Conservation (phyloP, 2,329 filamentous ascomycete genomes). For the Fusarium sp. region DNA sequence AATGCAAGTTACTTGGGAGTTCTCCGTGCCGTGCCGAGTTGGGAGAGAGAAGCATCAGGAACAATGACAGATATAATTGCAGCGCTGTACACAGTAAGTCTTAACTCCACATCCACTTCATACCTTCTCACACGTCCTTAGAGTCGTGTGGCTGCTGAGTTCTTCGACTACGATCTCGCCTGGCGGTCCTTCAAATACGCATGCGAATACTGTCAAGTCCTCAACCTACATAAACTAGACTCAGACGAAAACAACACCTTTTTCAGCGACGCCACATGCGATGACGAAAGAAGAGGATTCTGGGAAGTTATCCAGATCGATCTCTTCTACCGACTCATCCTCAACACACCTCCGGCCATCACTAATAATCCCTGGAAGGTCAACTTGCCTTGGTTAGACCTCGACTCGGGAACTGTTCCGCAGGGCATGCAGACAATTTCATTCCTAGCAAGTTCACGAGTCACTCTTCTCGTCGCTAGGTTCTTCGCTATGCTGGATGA, state of each 20-base stretch:
- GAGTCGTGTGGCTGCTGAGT: conserved; percentile 47
- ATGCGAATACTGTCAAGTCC: conserved; percentile 46
- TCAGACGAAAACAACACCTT: conserved; percentile 33
- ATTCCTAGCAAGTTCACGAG: conserved; percentile 45
- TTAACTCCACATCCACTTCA: fast-evolving
- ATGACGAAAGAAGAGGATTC: conserved; percentile 45
- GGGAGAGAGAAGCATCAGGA: conserved; percentile 48
- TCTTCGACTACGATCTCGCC: conserved; percentile 49
- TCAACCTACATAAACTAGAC: conserved; percentile 49
- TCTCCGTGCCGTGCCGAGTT: conserved; percentile 45
- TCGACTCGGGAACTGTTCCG: conserved; percentile 27
- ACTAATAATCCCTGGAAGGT: conserved; percentile 47
- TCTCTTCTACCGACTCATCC: conserved; percentile 47
- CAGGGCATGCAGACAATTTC: conserved; percentile 41
- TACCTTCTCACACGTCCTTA: conserved; percentile 8
- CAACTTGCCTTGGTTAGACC: conserved; percentile 48
- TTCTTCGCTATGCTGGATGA: conserved; percentile 48
- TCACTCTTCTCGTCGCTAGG: conserved; percentile 46
- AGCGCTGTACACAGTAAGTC: conserved; percentile 44
- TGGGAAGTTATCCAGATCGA: conserved; percentile 51
- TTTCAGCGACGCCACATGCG: conserved; percentile 23
- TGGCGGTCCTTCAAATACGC: conserved; percentile 48
- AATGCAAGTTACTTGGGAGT: conserved; percentile 45
- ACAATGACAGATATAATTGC: conserved; percentile 47
- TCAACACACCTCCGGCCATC: conserved; percentile 46